Evolutionary conservation across 768 basidiomycete species (phyloP).

Genomic region (Boletellus ananiceps): DNA sequence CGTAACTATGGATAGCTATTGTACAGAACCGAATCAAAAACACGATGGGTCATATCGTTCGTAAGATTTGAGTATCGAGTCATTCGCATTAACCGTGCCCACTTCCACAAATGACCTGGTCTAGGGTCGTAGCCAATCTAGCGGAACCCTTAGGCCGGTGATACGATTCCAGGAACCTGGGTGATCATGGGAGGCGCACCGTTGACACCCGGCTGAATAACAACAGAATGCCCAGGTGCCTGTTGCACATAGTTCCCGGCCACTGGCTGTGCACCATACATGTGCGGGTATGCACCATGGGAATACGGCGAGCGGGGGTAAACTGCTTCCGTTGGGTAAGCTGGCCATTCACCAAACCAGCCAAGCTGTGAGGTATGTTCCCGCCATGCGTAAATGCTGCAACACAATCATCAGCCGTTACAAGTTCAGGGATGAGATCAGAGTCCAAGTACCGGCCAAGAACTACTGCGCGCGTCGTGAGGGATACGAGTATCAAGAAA

Average conservation of each 20-base stretch:
- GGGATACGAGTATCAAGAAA: conserved; percentile 50
- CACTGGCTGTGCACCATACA: conserved; percentile 11
- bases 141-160: conserved; percentile 13
- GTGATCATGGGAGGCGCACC: conserved; percentile 59
- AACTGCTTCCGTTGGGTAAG: conserved; percentile 37
- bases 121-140: not conserved
- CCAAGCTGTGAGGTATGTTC: conserved; percentile 52
- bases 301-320: conserved; percentile 21
- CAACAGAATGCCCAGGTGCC: conserved; percentile 55
- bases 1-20: conserved; percentile 14
- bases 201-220: conserved; percentile 63
- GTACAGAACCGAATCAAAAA: conserved; percentile 10
- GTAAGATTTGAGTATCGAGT: not conserved
- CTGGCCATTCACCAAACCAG: conserved; percentile 73
- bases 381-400: conserved; percentile 30
- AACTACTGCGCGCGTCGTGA: conserved; percentile 41
- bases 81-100: conserved; percentile 6
- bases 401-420: not conserved
- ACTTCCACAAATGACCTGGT: not conserved
- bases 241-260: conserved; percentile 43
- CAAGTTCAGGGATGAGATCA: not conserved
- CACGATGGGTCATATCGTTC: conserved; percentile 7
- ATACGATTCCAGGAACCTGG: conserved; percentile 44
- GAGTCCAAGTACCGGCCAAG: conserved; percentile 26
- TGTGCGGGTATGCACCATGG: conserved; percentile 33